Conservation (phyloP, 495 filamentous ascomycete genomes). For the Patellaria atrata region DNA sequence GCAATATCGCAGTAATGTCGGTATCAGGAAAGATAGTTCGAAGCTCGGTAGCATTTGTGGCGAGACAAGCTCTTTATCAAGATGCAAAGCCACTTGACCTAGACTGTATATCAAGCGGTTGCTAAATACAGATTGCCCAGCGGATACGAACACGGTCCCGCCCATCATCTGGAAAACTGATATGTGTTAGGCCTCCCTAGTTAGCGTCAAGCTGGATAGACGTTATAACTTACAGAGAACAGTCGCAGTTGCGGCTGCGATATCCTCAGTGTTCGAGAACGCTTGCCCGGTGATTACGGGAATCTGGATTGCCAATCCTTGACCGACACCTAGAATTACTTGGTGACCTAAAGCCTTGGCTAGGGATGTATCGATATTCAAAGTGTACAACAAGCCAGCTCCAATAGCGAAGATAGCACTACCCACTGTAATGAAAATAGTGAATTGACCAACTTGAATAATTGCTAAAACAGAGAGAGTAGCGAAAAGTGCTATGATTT, state of each 20-base stretch:
- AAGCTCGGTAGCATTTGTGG: too few species aligned
- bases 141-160: constrained; percentile 1
- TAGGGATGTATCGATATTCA: background rate
- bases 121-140: constrained; percentile 4
- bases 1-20: too few species aligned
- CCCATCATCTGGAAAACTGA: constrained; percentile 7
- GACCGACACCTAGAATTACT: background rate
- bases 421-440: too few species aligned
- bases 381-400: background rate
- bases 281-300: background rate
- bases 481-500: too few species aligned
- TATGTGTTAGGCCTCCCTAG: too few species aligned
- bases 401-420: too few species aligned
- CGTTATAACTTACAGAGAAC: constrained; percentile 1
- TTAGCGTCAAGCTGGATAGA: too few species aligned
- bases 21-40: too few species aligned
- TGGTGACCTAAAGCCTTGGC: background rate
- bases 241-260: background rate
- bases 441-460: too few species aligned
- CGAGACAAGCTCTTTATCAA: too few species aligned
- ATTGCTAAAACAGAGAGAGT: too few species aligned
- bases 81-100: too few species aligned
- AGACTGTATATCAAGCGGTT: constrained; percentile 1
- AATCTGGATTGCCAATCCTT: background rate
- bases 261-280: background rate